Evolutionary conservation across 2,329 filamentous ascomycete genomes (phyloP).

Genomic region (Lecanicillium sp.): DNA sequence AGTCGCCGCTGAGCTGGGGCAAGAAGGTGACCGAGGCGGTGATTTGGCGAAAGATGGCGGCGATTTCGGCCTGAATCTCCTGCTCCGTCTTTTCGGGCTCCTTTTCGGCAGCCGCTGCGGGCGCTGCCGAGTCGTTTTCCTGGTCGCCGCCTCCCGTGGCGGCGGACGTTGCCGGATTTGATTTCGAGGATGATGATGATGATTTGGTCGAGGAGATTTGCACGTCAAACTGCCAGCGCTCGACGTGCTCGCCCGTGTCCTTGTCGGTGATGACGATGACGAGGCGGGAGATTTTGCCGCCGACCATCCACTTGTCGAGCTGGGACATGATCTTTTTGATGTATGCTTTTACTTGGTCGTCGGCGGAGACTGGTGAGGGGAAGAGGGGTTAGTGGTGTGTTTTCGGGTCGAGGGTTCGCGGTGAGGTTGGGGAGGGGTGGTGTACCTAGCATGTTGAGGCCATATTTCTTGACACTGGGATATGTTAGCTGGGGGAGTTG

Average conservation of each 20-base stretch:
- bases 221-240: conserved; percentile 97
- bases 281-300: conserved; percentile 93
- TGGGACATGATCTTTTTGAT: conserved; percentile 99
- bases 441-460: conserved; percentile 86
- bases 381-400: background rate
- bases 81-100: conserved; percentile 75
- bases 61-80: conserved; percentile 93
- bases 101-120: conserved; percentile 16
- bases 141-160: conserved; percentile 45
- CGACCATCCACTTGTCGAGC: conserved; percentile 95
- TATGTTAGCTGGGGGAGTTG: background rate
- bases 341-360: conserved; percentile 98
- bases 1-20: conserved; percentile 80
- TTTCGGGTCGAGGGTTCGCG: conserved; percentile 1
- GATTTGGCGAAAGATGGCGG: conserved; percentile 94
- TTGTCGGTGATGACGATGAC: conserved; percentile 96
- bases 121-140: conserved; percentile 56
- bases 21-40: conserved; percentile 96
- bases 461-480: conserved; percentile 86
- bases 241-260: conserved; percentile 91
- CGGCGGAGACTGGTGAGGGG: conserved; percentile 62
- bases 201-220: conserved; percentile 31
- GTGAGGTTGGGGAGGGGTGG: background rate
- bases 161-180: conserved; percentile 33
- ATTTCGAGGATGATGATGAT: conserved; percentile 28